Evolutionary conservation across 441 rosid species (phyloP), one percentile per base, ranked within the genome.

Genomic region (Adansonia madagascariensis): DNA sequence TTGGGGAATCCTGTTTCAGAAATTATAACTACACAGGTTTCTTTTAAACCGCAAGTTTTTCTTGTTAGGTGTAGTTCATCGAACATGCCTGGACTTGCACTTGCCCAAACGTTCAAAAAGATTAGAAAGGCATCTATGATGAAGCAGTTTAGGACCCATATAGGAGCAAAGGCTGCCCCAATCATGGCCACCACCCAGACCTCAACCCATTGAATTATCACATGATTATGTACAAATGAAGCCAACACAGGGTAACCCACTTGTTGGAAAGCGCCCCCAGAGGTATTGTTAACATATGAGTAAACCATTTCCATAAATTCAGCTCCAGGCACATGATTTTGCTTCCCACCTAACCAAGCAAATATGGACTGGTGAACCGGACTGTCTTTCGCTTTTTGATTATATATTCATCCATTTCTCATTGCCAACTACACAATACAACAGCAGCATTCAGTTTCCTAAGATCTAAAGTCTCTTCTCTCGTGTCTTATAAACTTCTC

Each of bases 361-460:
- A 68, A 68, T 22, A 27, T 57, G 62, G 62, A 12, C 62, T 18
- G 12, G 0, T 57, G 14, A 57, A 12, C 62, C 31, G 8, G 1
- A 35, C 39, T 68, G 73, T 68, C 73, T 46, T 68, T 46, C 41
- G 73, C 56, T 68, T 20, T 9, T 15, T 44, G 39, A 43, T n/a
- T 44, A 44, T 67, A 44, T 67, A 67, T 44, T 66, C 50, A 6
- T 39, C 24, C 50, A 20, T 8, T 18, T 44, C 49, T 46, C 71
- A 8, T 20, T 66, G 47, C 22, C 71, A 57, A 8, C 62, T 18
- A 57, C 62, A 20, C 31, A 57, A 57, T 27, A 57, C 27, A 20
- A 27, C 73, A 47, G 49, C 47, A 69, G 39, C 39, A 47, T 49
- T 39, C 69, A 39, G 70, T 39, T n/a, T 49, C 11, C 22, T 12